Evolutionary conservation across 2,329 filamentous ascomycete species (phyloP).

Genomic region (Neonectria hederae): DNA sequence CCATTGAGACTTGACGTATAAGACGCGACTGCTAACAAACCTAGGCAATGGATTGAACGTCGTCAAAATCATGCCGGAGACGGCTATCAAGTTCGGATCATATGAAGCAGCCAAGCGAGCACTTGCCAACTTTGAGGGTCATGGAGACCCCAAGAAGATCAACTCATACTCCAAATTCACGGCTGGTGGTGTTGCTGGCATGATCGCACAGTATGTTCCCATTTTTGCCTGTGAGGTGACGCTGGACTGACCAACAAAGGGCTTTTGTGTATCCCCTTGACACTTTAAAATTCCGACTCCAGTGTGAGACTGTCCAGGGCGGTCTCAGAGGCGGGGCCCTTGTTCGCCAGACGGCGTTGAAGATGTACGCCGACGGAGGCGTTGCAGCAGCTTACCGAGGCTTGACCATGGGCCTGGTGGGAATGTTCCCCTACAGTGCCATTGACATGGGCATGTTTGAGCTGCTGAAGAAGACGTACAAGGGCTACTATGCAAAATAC

Average conservation of each 20-base stretch:
- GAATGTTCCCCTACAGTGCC: slow-evolving; percentile 98
- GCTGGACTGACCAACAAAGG: slow-evolving; percentile 50
- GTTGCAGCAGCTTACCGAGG: slow-evolving; percentile 86
- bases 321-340: slow-evolving; percentile 85
- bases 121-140: slow-evolving; percentile 87
- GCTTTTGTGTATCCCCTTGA: slow-evolving; percentile 96
- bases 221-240: background rate
- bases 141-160: slow-evolving; percentile 81
- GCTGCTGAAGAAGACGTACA: slow-evolving; percentile 81
- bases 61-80: slow-evolving; percentile 98
- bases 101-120: slow-evolving; percentile 95
- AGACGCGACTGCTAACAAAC: slow-evolving; percentile 19
- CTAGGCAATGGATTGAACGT: slow-evolving; percentile 95
- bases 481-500: slow-evolving; percentile 73
- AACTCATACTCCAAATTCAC: slow-evolving; percentile 88
- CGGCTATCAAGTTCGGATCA: slow-evolving; percentile 96
- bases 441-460: slow-evolving; percentile 98
- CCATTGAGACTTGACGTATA: background rate
- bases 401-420: slow-evolving; percentile 89
- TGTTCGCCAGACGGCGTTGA: slow-evolving; percentile 82
- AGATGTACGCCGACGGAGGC: slow-evolving; percentile 84
- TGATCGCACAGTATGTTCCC: slow-evolving; percentile 84
- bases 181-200: slow-evolving; percentile 89
- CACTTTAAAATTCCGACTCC: slow-evolving; percentile 82
- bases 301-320: slow-evolving; percentile 91